Conservation (phyloP, 2,329 filamentous ascomycete genomes). For the Cyphellophora attinorum region DNA sequence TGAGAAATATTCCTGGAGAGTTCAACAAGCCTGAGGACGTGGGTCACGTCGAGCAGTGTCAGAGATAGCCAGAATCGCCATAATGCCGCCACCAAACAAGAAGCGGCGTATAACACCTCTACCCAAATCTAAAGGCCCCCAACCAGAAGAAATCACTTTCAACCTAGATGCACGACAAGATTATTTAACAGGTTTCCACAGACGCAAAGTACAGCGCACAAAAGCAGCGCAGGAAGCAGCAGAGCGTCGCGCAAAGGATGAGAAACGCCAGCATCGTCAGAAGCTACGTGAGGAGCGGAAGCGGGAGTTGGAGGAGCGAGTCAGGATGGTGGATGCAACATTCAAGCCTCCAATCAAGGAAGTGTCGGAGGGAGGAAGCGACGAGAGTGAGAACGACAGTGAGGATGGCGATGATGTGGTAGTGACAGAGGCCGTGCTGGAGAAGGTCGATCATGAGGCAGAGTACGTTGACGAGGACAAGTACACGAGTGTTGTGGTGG, state of each 20-base stretch:
- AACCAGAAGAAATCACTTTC: conserved; percentile 73
- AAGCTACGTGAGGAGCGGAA: conserved; percentile 79
- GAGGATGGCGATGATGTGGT: conserved; percentile 27
- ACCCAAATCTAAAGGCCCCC: conserved; percentile 33
- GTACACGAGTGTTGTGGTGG: conserved; percentile 89
- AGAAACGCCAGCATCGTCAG: conserved; percentile 63
- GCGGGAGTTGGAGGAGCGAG: conserved; percentile 70
- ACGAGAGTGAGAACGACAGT: conserved; percentile 30
- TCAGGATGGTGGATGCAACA: conserved; percentile 63
- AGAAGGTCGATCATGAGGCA: conserved; percentile 65
- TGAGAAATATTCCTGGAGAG: no score
- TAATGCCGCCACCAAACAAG: conserved; percentile 53
- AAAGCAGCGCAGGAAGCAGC: conserved; percentile 79
- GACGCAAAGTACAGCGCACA: conserved; percentile 77
- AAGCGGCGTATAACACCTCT: conserved; percentile 52
- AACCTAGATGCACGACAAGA: conserved; percentile 71
- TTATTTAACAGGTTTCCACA: conserved; percentile 92
- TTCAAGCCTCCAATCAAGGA: conserved; percentile 50
- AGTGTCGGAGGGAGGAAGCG: conserved; percentile 25
- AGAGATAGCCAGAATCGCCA: no score
- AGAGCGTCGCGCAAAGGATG: conserved; percentile 64
- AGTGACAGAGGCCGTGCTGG: conserved; percentile 36
- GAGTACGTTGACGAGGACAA: conserved; percentile 96
- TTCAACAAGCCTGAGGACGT: no score
- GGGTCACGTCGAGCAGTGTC: no score